Base-by-base conservation (phyloP, 1,139 yeast genomes). In the Geotrichum klebahnii region DNA sequence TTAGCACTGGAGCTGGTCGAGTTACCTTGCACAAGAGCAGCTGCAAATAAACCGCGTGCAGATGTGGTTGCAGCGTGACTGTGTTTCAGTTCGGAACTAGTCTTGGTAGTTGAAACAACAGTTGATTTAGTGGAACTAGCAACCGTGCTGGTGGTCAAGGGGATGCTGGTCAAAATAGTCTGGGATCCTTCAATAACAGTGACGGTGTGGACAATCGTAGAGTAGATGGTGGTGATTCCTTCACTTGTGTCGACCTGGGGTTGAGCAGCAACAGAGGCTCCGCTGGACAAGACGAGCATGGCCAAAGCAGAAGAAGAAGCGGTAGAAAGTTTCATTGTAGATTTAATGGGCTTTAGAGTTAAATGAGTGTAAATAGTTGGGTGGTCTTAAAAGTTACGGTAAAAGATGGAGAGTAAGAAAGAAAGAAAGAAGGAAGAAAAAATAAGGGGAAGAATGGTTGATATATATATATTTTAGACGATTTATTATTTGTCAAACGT, bases 131-230 rank as follows among this genome's bases (percentile, higher is more conserved):
- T 32, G 23, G 36, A n/a, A 23, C 32, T 42, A 4, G 32, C 12
- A n/a, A 36, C 23, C 8, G 47, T 23, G 35, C 22, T 29, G 35
- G 41, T 44, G 22, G 47, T n/a, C 5, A n/a, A 14, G 10, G 42
- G 22, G n/a, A 36, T 36, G 12, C 38, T 45, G 26, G 34, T 12
- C 35, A 16, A 10, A 17, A 31, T 35, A n/a, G 29, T 36, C 12
- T 16, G 16, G 9, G 35, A 29, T 4, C 49, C 44, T 10, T 45
- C 44, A 10, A 20, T 8, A 23, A 45, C 19, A 8, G 49, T 45
- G 10, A 45, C 34, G 14, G 44, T 38, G 29, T 45, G 44, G 35
- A 31, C n/a, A 20, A 45, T 38, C 17, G 49, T 45, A 10, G 49
- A 45, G 33, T 31, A 38, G 35, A 44, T 22, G 24, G 47, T 44